Evolutionary conservation across 495 filamentous ascomycete species (phyloP), one percentile per base, ranked within the genome.

Genomic region (Physcia stellaris): DNA sequence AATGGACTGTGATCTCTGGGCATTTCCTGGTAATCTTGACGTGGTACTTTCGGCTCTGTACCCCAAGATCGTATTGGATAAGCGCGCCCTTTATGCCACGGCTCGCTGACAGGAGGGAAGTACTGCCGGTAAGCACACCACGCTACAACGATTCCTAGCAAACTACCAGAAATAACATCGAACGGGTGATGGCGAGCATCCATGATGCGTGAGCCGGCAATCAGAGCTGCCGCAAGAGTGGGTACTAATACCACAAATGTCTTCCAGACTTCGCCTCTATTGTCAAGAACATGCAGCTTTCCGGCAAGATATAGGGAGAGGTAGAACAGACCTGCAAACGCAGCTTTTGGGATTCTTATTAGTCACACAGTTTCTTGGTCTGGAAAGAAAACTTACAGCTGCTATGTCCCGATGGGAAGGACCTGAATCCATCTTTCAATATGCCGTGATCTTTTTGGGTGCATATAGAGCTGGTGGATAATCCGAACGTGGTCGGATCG

Each of bases 101-200:
- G 46, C 36, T 78, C 67, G 24, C 46, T 53, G 20, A 79, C 44
- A 2, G 74, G 54, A 10, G 75, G 75, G 46, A 71, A 73, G 44
- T 74, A 73, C 50, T 73, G 70, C 31, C 57, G 64, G 43, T 72
- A 74, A 9, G 69, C 55, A 36, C 64, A 48, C 37, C 52, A 63
- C 32, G 66, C 70, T 37, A 61, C 60, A 30, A 54, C 36, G 15
- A 65, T 48, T 3, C 82, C 82, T 32, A 87, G 72, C 2, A 80
- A 50, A 16, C 70, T 78, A 5, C 85, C 84, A 19, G 79, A 82
- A 17, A 94, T 64, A 30, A 92, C 86, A 42, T 94, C 86, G 58
- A 94, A 92, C 10, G 79, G 82, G 58, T 92, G 84, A 48, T 94
- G 86, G 6, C 84, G 70, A 50, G 80, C 85, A 52, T 94, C 86